These are phyloP conservation scores for Lentinus tigrinus DNA, from an alignment of 768 basidiomycete genomes.

Conservation along the genomic window DNA sequence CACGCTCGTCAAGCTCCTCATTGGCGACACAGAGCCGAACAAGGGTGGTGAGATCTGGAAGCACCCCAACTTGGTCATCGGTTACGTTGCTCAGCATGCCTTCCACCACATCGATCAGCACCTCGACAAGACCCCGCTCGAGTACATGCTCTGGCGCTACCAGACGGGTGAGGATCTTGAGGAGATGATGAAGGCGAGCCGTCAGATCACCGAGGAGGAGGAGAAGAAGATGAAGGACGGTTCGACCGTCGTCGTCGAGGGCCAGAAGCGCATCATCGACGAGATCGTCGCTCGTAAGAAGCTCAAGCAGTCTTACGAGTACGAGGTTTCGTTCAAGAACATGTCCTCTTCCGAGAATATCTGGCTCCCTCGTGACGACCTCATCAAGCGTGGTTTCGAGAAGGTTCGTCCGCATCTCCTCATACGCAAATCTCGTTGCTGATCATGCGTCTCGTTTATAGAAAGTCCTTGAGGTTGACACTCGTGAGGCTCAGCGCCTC, in stretches of 20 bases:
- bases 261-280: constrained; percentile 92
- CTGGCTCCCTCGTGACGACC: constrained; percentile 95
- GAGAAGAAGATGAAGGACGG: constrained; percentile 97
- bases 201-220: constrained; percentile 86
- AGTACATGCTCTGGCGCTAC: constrained; percentile 99
- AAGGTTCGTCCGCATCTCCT: constrained; percentile 48
- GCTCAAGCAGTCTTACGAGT: constrained; percentile 99
- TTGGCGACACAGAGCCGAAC: constrained; percentile 95
- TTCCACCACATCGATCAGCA: constrained; percentile 99
- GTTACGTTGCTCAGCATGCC: constrained; percentile 98
- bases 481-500: constrained; percentile 94
- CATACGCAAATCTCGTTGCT: constrained; percentile 25
- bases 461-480: constrained; percentile 98
- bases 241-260: constrained; percentile 79
- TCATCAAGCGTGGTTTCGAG: constrained; percentile 97
- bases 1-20: constrained; percentile 94
- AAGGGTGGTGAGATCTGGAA: constrained; percentile 98
- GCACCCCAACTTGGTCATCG: constrained; percentile 99
- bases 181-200: constrained; percentile 90
- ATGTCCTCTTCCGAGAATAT: constrained; percentile 97
- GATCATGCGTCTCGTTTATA: neutral
- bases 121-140: constrained; percentile 97
- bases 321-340: constrained; percentile 94
- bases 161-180: constrained; percentile 99
- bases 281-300: constrained; percentile 92